Evolutionary conservation across 2,329 filamentous ascomycete genomes (phyloP).

Genomic region (Calonectria pseudoturangicola): DNA sequence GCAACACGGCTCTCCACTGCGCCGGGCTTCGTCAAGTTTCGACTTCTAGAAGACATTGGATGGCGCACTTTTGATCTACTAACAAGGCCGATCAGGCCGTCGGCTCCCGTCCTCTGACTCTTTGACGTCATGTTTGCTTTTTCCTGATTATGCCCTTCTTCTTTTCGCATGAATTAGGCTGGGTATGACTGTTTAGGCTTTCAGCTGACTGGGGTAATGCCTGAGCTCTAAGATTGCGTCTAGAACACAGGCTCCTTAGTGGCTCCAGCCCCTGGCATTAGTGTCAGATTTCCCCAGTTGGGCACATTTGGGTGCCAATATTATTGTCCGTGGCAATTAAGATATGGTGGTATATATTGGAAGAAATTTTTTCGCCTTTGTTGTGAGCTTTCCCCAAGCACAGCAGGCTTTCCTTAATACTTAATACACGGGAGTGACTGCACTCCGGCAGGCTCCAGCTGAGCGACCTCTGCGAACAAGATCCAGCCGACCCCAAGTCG

Average conservation of each 20-base stretch:
- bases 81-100: background rate
- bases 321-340: conserved; percentile 26
- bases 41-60: conserved; percentile 15
- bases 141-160: conserved; percentile 13
- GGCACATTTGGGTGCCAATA: conserved; percentile 35
- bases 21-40: background rate
- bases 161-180: conserved; percentile 27
- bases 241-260: conserved; percentile 21
- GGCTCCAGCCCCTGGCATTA: conserved; percentile 29
- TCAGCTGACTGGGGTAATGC: conserved; percentile 32
- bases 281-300: conserved; percentile 51
- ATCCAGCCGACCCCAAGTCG: conserved; percentile 15
- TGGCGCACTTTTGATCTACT: background rate
- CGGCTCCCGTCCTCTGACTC: background rate
- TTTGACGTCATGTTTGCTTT: conserved; percentile 25
- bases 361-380: conserved; percentile 18
- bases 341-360: conserved; percentile 20
- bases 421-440: conserved; percentile 19
- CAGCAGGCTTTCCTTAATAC: conserved; percentile 15
- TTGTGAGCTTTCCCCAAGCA: background rate
- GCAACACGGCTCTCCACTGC: conserved; percentile 7
- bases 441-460: conserved; percentile 26
- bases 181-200: conserved; percentile 21
- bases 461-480: conserved; percentile 12
- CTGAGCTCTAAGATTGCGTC: conserved; percentile 34